phyloP scores from a whole-genome alignment of 257 asterid genomes.

The Solanum etuberosum region DNA sequence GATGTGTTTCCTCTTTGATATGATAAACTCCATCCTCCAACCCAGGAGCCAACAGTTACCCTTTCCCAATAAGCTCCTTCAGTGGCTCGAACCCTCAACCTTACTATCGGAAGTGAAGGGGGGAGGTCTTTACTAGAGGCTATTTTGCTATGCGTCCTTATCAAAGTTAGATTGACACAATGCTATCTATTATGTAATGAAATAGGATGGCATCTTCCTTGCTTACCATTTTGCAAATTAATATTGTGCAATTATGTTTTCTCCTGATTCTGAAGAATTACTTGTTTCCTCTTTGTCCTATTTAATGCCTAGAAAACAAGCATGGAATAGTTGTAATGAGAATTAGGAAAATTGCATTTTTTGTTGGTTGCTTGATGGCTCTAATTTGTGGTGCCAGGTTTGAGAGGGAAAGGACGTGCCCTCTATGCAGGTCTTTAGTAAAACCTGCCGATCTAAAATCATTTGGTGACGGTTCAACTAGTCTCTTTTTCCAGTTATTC shows the following conservation, averaged over 20 bases:
- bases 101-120: not conserved
- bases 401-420: slow-evolving; percentile 86
- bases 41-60: not conserved
- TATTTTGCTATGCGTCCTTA: not conserved
- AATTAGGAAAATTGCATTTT: not conserved
- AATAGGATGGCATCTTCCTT: not conserved
- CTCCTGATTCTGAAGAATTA: not conserved
- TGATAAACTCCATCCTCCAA: not conserved
- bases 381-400: slow-evolving; percentile 38
- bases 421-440: slow-evolving; percentile 74
- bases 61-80: not conserved
- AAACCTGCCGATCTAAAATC: slow-evolving; percentile 67
- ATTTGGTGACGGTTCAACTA: slow-evolving; percentile 64
- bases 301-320: not conserved
- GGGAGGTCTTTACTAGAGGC: not conserved
- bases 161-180: not conserved
- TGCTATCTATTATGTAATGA: not conserved
- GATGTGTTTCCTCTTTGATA: not conserved
- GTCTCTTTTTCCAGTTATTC: slow-evolving; percentile 68
- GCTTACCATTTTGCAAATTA: not conserved
- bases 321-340: not conserved
- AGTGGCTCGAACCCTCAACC: not conserved
- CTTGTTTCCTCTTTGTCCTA: not conserved
- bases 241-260: not conserved
- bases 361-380: not conserved